Base-by-base conservation (phyloP, 257 asterid genomes). In the Coffea eugenioides region DNA sequence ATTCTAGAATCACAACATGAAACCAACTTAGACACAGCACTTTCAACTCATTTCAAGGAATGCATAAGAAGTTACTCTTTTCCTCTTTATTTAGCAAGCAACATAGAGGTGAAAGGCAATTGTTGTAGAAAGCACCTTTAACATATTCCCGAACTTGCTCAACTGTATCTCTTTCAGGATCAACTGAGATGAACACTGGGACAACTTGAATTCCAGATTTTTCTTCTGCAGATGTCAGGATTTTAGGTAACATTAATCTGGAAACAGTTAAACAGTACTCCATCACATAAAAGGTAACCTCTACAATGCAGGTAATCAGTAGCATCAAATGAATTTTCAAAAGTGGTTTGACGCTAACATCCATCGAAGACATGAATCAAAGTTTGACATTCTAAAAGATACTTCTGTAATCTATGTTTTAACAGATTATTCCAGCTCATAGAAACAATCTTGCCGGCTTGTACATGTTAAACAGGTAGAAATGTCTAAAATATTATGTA, bases 181-280 rank as follows among this genome's bases (percentile, higher is more conserved):
- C 98, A 80, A 95, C 99, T 52, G 99, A 93, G 83, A 95, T 90
- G 88, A 95, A 95, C 56, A 95, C 80, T 7, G 99, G 99, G 46
- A 95, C 93, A 51, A 95, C 91, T 77, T 92, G 89, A 62, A 93
- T 73, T 77, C 96, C 93, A 72, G 97, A 87, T 82, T 87, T 93
- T 70, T 89, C 91, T 84, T 92, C 97, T 92, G 92, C 72, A 85
- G 43, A 80, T 75, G 41, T 57, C 66, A 75, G 75, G 73, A 39
- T 67, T 83, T n/a, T 51, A 80, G 77, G 80, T 36, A 65, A 49
- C 5, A 73, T 51, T 59, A 41, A 71, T 69, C 23, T 31, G 49
- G 59, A 27, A 59, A 39, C 71, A 66, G 67, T 41, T 71, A 21
- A 6, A 69, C 27, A 36, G 7, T 31, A 23, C 23, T 3, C 45